Percentiles rank a stretch among this genome's conserved stretches.
These are phyloP conservation scores for Clohesyomyces aquaticus DNA, from an alignment of 495 filamentous ascomycete species.

Conservation along the genomic window DNA sequence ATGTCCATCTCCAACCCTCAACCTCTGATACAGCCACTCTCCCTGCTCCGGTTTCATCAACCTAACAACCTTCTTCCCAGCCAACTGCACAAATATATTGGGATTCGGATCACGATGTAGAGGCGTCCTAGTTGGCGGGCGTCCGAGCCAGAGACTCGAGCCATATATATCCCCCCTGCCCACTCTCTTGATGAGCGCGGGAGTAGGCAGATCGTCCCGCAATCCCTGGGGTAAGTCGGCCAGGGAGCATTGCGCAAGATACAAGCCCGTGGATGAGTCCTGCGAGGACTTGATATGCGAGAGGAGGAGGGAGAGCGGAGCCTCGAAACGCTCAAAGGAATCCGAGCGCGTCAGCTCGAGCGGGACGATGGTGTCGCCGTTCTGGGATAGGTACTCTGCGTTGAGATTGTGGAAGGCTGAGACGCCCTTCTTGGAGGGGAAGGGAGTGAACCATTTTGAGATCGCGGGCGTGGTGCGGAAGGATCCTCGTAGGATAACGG, in stretches of 20 bases:
- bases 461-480: conserved; percentile 56
- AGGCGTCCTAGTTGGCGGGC: conserved; percentile 83
- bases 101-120: conserved; percentile 92
- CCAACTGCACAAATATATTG: conserved; percentile 87
- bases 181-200: conserved; percentile 63
- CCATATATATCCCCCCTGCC: conserved; percentile 78
- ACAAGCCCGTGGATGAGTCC: conserved; percentile 52
- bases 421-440: neutral
- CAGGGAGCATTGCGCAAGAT: conserved; percentile 83
- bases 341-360: conserved; percentile 57
- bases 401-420: conserved; percentile 48
- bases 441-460: conserved; percentile 57
- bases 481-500: conserved; percentile 52
- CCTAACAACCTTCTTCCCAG: conserved; percentile 72
- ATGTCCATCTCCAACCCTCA: conserved; percentile 54
- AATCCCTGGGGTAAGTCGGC: conserved; percentile 64
- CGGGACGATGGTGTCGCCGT: conserved; percentile 58
- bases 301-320: conserved; percentile 62
- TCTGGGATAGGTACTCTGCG: conserved; percentile 53
- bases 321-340: conserved; percentile 60
- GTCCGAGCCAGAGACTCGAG: conserved; percentile 85
- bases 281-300: conserved; percentile 21
- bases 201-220: conserved; percentile 68
- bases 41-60: conserved; percentile 68
- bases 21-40: conserved; percentile 59